A percentile compares a stretch with the other conserved stretches of the same genome.
These are phyloP conservation scores for Corymbia maculata DNA, from an alignment of 345 rosid genomes.

Conservation along the genomic window DNA sequence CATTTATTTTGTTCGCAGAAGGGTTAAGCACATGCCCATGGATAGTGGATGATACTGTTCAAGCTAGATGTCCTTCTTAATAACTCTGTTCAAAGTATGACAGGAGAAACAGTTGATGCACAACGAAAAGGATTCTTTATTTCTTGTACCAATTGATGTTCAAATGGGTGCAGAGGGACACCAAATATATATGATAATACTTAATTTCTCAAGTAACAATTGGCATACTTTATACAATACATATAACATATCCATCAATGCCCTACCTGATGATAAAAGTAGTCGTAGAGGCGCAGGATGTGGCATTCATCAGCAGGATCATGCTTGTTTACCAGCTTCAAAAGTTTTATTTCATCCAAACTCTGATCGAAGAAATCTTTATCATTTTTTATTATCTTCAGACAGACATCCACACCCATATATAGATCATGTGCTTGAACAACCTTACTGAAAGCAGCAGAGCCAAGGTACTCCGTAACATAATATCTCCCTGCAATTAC, in stretches of 20 bases:
- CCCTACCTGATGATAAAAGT: conserved; percentile 85
- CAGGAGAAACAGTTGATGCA: neutral
- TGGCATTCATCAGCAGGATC: conserved; percentile 84
- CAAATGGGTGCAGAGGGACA: neutral
- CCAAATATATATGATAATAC: neutral
- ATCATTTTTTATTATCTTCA: conserved; percentile 95
- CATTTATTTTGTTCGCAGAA: neutral
- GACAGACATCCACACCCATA: conserved; percentile 65
- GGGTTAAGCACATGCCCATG: neutral
- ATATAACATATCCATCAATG: neutral
- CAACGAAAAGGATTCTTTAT: neutral
- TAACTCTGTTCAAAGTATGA: neutral
- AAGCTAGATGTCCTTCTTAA: neutral
- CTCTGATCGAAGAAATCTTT: conserved; percentile 98
- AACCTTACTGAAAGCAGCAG: conserved; percentile 94
- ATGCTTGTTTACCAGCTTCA: conserved; percentile 77
- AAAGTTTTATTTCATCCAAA: conserved; percentile 90
- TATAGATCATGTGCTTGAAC: conserved; percentile 87
- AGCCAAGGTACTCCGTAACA: conserved; percentile 81
- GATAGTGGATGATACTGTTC: neutral
- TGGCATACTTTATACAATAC: neutral
- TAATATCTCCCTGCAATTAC: conserved; percentile 84
- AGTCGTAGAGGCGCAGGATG: conserved; percentile 84
- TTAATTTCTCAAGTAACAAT: neutral
- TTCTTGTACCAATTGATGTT: neutral